Evolutionary conservation across 139 green algal species (phyloP), one percentile per base, ranked within the genome.

Genomic region (Coccomyxa sp.): DNA sequence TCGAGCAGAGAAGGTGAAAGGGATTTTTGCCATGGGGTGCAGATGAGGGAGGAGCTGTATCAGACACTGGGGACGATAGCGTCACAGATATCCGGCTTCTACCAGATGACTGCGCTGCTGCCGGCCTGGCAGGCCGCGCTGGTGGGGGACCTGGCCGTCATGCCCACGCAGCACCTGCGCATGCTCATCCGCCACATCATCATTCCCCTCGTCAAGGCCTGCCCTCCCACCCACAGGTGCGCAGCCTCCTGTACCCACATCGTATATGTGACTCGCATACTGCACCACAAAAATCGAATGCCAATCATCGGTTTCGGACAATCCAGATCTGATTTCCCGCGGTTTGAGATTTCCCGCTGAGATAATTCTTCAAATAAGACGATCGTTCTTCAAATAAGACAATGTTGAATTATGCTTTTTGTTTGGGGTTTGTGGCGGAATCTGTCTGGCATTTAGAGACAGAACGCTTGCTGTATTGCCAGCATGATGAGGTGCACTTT

Each of bases 141-240:
- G 14, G 38, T 59, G 63, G 63, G 79, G 17, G 27, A 79, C 59
- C 32, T 91, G 59, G 84, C 89, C 14, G 31, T 23, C 27, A 84
- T 95, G 80, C 84, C 92, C 71, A 79, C 88, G 60, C 88, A 85
- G 68, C 89, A 95, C 79, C 38, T 93, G 68, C 85, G 89, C 63
- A 85, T 96, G 57, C 84, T 96, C 51, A 38, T 94, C 25, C 88
- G 94, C 12, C 92, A 96, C 81, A 85, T 93, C 13, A 31, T 92
- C 4, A 87, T 87, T 7, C 87, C 90, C 16, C 87, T 92, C 67
- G 71, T 91, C 25, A 79, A 84, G 38, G 77, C 27, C 79, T 87
- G 66, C 66, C 58, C 38, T 18, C n/a, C 67, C 1, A 21, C 77
- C 18, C 78, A 86, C 28, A 82, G 77, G 82, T 78, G 23, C 0